phyloP scores from a whole-genome alignment of 495 filamentous ascomycete species.

The Penicillium silybi region DNA sequence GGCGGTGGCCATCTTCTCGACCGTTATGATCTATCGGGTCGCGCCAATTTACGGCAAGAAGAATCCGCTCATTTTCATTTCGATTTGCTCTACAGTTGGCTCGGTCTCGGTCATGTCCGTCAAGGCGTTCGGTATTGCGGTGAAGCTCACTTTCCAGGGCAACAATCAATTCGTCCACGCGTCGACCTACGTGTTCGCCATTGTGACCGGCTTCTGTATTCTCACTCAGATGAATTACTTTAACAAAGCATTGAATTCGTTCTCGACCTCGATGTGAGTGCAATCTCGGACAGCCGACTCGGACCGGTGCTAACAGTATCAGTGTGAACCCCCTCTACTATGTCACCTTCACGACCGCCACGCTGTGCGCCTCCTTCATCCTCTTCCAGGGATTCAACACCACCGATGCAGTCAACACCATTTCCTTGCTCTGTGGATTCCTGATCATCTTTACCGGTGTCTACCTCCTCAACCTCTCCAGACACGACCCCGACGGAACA shows the following conservation, averaged over 20 bases:
- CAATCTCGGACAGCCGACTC: background rate
- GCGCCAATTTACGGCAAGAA: slow-evolving; percentile 85
- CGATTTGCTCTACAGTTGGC: slow-evolving; percentile 94
- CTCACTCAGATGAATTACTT: slow-evolving; percentile 99
- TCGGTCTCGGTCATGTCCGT: slow-evolving; percentile 98
- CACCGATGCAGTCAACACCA: slow-evolving; percentile 85
- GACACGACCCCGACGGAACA: slow-evolving; percentile 80
- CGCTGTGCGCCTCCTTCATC: slow-evolving; percentile 92
- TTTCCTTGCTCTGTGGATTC: slow-evolving; percentile 91
- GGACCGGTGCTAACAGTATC: slow-evolving; percentile 24
- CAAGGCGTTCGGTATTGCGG: slow-evolving; percentile 94
- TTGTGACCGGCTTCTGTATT: slow-evolving; percentile 88
- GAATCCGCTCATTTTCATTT: slow-evolving; percentile 92
- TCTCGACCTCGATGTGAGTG: slow-evolving; percentile 90
- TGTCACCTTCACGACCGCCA: slow-evolving; percentile 97
- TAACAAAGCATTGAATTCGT: slow-evolving; percentile 96
- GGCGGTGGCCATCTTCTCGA: slow-evolving; percentile 73
- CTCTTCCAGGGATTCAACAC: slow-evolving; percentile 98
- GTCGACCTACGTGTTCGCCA: slow-evolving; percentile 94
- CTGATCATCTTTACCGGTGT: slow-evolving; percentile 95
- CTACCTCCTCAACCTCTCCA: slow-evolving; percentile 92
- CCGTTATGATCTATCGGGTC: slow-evolving; percentile 93
- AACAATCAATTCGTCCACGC: slow-evolving; percentile 93
- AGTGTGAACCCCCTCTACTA: slow-evolving; percentile 99
- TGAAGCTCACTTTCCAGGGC: slow-evolving; percentile 86